These are phyloP conservation scores for Stephania cephalantha DNA, from an alignment of 164 flowering plant genomes.

Conservation along the genomic window DNA sequence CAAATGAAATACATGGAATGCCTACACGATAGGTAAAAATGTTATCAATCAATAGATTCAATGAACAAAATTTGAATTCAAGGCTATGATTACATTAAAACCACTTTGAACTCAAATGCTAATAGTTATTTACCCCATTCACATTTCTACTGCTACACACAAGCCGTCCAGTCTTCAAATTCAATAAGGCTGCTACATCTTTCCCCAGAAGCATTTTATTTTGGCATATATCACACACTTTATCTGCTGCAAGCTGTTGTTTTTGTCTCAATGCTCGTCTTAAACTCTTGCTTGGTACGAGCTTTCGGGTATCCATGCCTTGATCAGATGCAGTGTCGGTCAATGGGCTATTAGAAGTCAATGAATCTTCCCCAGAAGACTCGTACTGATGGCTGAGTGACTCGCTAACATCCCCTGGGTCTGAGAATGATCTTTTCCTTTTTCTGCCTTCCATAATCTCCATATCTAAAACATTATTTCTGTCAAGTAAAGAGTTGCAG, in stretches of 20 bases:
- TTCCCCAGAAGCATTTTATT: conserved; percentile 84
- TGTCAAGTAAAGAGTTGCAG: conserved; percentile 27
- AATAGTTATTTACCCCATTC: conserved; percentile 52
- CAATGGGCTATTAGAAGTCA: conserved; percentile 20
- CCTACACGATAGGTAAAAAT: conserved; percentile 36
- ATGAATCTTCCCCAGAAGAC: conserved; percentile 41
- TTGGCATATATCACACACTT: conserved; percentile 76
- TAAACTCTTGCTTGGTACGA: conserved; percentile 38
- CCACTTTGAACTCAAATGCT: not conserved
- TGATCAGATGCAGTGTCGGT: conserved; percentile 8
- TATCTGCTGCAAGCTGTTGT: conserved; percentile 60
- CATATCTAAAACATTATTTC: conserved; percentile 23
- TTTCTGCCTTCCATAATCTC: conserved; percentile 19
- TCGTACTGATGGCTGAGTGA: conserved; percentile 32
- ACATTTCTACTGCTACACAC: conserved; percentile 88
- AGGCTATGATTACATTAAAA: not conserved
- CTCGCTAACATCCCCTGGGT: conserved; percentile 54
- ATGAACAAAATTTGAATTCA: not conserved
- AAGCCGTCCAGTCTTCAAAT: conserved; percentile 65
- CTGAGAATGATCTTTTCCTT: conserved; percentile 56
- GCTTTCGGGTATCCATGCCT: conserved; percentile 18
- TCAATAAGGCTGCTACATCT: conserved; percentile 82
- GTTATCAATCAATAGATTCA: not conserved
- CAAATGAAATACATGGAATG: conserved; percentile 78
- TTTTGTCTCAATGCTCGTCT: conserved; percentile 64